Base-by-base conservation (phyloP, 1,284 basidiomycete genomes). In the Rugosomyces carneus region DNA sequence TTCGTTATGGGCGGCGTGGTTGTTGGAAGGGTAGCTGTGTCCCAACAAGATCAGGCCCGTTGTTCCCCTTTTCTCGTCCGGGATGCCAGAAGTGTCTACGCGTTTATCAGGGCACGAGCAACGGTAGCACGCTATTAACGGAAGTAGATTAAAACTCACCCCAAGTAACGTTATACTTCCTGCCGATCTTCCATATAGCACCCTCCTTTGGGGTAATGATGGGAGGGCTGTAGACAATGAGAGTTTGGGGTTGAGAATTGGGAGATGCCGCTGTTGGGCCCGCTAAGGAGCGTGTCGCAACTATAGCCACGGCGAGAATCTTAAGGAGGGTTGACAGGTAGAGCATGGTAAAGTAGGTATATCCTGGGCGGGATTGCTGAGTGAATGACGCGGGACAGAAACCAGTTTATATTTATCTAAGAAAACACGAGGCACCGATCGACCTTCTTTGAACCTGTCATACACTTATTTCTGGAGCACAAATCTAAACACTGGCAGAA, bases 151-250 rank as follows among this genome's bases (percentile, higher is more conserved):
- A 36, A 18, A 27, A 39, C 57, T 46, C 49, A 63, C 61, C 46
- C 77, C 76, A 79, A 13, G 62, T 58, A 50, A 78, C 66, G n/a
- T 50, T 61, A 45, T 71, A 64, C 0, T 2, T 50, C 13, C 56
- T 53, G 6, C 68, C 67, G 5, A 54, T 37, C 1, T 26, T 0
- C 76, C 75, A 78, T 13, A 49, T 7, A 10, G 23, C 37, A 4
- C 44, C 42, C 1, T 21, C 23, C 7, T 16, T 44, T 1, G 75
- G 75, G 7, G 42, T 53, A 2, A 60, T 72, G 55, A 80, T 69
- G 2, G 38, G 21, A 2, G 79, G 77, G 40, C 62, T 64, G 61
- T 63, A 63, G 40, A 75, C 76, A 32, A 72, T 50, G 44, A 68
- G 52, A 11, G 47, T 45, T 9, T 53, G 40, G 4, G 49, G 4